Evolutionary conservation across 192 early-diverging fungal species (phyloP).

Genomic region (Ambispora gerdemannii): DNA sequence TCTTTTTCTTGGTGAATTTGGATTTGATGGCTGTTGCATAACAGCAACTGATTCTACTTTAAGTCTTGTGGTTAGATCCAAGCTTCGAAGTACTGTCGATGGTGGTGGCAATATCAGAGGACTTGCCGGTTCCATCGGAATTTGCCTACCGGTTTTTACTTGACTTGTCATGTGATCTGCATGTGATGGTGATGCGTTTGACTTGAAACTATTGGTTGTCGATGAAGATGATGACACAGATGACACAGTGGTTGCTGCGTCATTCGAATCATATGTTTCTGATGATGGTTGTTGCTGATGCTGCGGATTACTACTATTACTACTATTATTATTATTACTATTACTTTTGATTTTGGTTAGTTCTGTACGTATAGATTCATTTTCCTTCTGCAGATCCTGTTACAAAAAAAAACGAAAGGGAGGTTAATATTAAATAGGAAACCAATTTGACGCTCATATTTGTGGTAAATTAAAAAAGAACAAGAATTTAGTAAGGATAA

Average conservation of each 20-base stretch:
- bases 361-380: neutral
- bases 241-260: neutral
- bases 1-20: neutral
- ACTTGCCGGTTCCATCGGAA: neutral
- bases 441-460: too few species aligned
- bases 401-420: too few species aligned
- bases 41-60: neutral
- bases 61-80: neutral
- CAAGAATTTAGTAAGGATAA: too few species aligned
- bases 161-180: neutral
- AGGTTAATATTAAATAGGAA: too few species aligned
- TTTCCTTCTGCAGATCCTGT: constrained; percentile 2
- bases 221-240: neutral
- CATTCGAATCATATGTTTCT: neutral
- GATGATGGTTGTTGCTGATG: too few species aligned
- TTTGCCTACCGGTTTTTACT: neutral
- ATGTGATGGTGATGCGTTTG: neutral
- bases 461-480: too few species aligned
- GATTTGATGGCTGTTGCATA: neutral
- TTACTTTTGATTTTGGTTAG: neutral
- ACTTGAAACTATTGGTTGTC: neutral
- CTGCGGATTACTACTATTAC: neutral
- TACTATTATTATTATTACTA: neutral
- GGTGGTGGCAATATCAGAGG: constrained; percentile 1
- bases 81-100: neutral